Base-by-base conservation (phyloP, 1,139 yeast genomes). In the Debaryomyces psychrophilus region DNA sequence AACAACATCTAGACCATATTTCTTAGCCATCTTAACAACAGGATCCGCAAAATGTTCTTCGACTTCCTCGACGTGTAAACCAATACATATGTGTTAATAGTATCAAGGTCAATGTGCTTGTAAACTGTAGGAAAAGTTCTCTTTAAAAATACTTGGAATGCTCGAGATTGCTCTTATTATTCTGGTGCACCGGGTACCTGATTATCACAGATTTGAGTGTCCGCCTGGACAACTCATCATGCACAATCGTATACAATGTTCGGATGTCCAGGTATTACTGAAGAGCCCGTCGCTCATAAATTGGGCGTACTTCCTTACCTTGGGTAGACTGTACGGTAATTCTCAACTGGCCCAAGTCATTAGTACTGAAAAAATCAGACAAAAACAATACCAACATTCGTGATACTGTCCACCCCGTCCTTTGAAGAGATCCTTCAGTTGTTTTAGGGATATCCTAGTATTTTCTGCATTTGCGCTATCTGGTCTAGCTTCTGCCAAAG, bases 51-150 rank as follows among this genome's bases (percentile, higher is more conserved):
- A 59, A 37, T 54, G 60, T 9, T 57, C 50, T 26, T 57, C 49
- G 11, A 65, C 56, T 8, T 54, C 61, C 5, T 55, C 59, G 8
- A 82, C 11, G 85, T 78, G 58, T 69, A 79, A 17, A 86, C 71
- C 44, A 85, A 62, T 1, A 88, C 89, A 47, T 79, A 74, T 25
- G 77, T 71, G 58, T 85, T 85, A 46, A 84, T 80, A 31, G 65
- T 69, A 43, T 81, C 83, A 26, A 83, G 68, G 44, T 71, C 69
- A 47, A 83, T 63, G 18, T 72, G 57, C 36, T 68, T 52, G 57
- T 81, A 79, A 12, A 86, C 78, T 37, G 68, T 52, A 1, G 95
- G 93, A 67, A 84, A 88, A 0, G 85, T 71, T 25, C 65, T 50
- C 45, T 72, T 69, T 52, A 88, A 69, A 57, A 76, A 85, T 8